Conservation (phyloP, 1,284 basidiomycete species). For the Papiliotrema laurentii region DNA sequence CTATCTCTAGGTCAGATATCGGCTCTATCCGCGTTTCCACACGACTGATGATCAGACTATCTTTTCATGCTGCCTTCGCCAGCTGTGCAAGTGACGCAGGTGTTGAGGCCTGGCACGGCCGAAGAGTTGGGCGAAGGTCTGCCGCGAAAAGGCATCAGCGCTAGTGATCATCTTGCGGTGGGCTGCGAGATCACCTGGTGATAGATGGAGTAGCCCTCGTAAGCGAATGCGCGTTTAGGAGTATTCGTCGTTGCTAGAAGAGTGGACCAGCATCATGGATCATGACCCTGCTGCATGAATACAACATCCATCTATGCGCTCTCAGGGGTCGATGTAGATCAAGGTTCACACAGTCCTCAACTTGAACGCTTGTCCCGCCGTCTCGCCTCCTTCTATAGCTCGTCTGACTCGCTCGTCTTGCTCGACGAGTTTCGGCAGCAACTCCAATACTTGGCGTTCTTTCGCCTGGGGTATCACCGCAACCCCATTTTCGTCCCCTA, state of each 20-base stretch:
- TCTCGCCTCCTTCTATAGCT: background rate
- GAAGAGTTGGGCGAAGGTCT: constrained; percentile 66
- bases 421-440: background rate
- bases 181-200: constrained; percentile 43
- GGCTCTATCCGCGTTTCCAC: background rate
- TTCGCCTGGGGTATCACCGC: background rate
- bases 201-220: no score
- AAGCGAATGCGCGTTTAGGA: no score
- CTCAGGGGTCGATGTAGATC: background rate
- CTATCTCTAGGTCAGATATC: constrained; percentile 61
- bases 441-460: background rate
- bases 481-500: constrained; percentile 4
- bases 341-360: background rate
- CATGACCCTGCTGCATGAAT: no score
- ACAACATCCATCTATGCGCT: no score
- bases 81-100: constrained; percentile 54
- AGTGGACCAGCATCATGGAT: no score
- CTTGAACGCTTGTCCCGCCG: constrained; percentile 1
- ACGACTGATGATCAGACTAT: constrained; percentile 60
- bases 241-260: no score
- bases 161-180: constrained; percentile 82
- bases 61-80: constrained; percentile 59
- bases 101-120: constrained; percentile 63
- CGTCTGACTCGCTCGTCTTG: constrained; percentile 1
- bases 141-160: constrained; percentile 71